Evolutionary conservation across 345 rosid species (phyloP).

Genomic region (Aquilaria malaccensis): DNA sequence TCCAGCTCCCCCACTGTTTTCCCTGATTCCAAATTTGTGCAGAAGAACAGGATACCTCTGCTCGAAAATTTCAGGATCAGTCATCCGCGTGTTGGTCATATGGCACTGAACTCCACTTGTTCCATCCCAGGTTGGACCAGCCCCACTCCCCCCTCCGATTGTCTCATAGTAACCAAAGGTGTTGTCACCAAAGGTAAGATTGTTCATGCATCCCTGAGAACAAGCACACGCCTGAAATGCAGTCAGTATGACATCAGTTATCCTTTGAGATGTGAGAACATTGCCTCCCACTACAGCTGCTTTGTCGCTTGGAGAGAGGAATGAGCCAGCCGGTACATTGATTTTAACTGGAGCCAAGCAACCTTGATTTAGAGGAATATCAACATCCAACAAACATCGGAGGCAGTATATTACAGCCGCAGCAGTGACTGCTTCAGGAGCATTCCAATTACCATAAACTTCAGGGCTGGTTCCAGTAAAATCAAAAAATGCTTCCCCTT

Average conservation of each 20-base stretch:
- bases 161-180: slow-evolving; percentile 94
- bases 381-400: slow-evolving; percentile 77
- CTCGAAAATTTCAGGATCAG: slow-evolving; percentile 97
- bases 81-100: slow-evolving; percentile 98
- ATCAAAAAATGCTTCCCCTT: slow-evolving; percentile 87
- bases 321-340: slow-evolving; percentile 66
- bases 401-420: slow-evolving; percentile 97
- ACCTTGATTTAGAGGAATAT: slow-evolving; percentile 95
- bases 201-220: slow-evolving; percentile 97
- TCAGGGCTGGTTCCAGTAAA: slow-evolving; percentile 88
- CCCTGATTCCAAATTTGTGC: slow-evolving; percentile 74
- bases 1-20: slow-evolving; percentile 81
- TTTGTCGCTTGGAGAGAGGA: slow-evolving; percentile 89
- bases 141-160: slow-evolving; percentile 92
- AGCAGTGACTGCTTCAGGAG: slow-evolving; percentile 92
- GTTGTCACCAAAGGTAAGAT: slow-evolving; percentile 87
- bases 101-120: slow-evolving; percentile 97
- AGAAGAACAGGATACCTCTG: slow-evolving; percentile 89
- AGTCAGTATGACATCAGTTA: slow-evolving; percentile 80
- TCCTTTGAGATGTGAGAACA: slow-evolving; percentile 85
- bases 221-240: slow-evolving; percentile 97
- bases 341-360: slow-evolving; percentile 87
- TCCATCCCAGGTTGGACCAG: slow-evolving; percentile 87
- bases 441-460: slow-evolving; percentile 96
- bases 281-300: slow-evolving; percentile 99